phyloP scores from a whole-genome alignment of 2,329 filamentous ascomycete genomes.

The Triangularia verruculosa region DNA sequence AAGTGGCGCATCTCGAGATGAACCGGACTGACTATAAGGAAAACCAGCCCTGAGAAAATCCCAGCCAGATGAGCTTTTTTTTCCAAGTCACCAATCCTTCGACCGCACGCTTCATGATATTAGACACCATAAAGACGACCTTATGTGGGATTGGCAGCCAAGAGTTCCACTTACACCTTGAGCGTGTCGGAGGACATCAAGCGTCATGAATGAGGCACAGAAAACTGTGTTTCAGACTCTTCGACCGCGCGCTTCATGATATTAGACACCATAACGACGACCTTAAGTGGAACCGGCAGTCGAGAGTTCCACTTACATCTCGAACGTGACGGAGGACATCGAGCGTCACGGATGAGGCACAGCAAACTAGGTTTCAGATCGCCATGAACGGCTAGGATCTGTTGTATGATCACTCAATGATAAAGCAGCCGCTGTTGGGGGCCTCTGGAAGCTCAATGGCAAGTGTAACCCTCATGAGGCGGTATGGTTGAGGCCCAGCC shows the following conservation, averaged over 20 bases:
- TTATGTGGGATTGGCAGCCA: not conserved
- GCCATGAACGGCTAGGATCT: not conserved
- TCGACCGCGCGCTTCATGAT: no score
- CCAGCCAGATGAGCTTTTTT: no score
- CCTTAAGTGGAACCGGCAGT: not conserved
- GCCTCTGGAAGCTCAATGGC: not conserved
- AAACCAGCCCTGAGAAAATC: no score
- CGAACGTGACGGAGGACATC: not conserved
- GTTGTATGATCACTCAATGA: not conserved
- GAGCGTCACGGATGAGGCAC: not conserved
- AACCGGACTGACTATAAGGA: no score
- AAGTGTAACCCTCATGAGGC: not conserved
- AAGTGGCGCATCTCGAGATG: no score
- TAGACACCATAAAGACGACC: not conserved
- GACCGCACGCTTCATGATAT: not conserved
- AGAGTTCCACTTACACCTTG: not conserved
- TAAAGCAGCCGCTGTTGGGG: not conserved
- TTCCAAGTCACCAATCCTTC: no score
- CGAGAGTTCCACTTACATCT: not conserved
- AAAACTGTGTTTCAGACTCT: not conserved
- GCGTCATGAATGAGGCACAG: not conserved
- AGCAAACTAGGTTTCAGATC: not conserved
- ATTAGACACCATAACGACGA: not conserved
- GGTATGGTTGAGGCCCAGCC: not conserved
- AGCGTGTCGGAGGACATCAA: not conserved